These are phyloP conservation scores for Pezicula carpinea DNA, from an alignment of 2,329 filamentous ascomycete species.

Conservation along the genomic window DNA sequence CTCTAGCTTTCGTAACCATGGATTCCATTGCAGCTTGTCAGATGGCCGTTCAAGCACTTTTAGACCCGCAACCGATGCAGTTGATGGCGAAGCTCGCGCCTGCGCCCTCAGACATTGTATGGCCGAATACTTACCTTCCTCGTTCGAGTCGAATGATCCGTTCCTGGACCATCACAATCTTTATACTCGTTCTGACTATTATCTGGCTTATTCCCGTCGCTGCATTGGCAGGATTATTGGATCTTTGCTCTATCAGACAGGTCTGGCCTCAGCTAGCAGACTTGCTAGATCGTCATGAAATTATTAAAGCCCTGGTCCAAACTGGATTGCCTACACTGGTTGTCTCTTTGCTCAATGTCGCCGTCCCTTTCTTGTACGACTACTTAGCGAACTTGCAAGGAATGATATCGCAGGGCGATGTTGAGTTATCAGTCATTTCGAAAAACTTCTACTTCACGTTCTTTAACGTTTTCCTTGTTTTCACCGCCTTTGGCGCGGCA, in stretches of 20 bases:
- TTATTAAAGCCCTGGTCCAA: conserved; percentile 73
- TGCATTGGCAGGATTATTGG: conserved; percentile 72
- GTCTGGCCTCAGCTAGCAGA: conserved; percentile 67
- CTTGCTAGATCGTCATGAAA: conserved; percentile 61
- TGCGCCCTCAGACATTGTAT: conserved; percentile 87
- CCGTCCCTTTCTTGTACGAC: conserved; percentile 91
- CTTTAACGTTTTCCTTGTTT: conserved; percentile 97
- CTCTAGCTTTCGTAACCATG: conserved; percentile 95
- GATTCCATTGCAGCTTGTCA: conserved; percentile 88
- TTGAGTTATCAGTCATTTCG: conserved; percentile 90
- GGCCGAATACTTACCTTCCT: conserved; percentile 86
- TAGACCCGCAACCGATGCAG: conserved; percentile 84
- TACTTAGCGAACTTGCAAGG: conserved; percentile 88
- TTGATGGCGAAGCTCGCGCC: conserved; percentile 83
- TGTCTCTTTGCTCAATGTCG: conserved; percentile 81
- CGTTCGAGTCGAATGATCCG: conserved; percentile 68
- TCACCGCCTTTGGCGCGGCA: conserved; percentile 80
- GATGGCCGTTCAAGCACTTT: conserved; percentile 92
- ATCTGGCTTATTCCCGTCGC: conserved; percentile 85
- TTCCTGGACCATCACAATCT: conserved; percentile 77
- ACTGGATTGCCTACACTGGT: conserved; percentile 83
- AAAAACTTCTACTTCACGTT: conserved; percentile 99
- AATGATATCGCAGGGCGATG: conserved; percentile 90
- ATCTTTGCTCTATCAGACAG: conserved; percentile 72
- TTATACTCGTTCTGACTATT: conserved; percentile 78